phyloP scores from a whole-genome alignment of 1,284 basidiomycete genomes.

The Cystobasidium slooffiae region DNA sequence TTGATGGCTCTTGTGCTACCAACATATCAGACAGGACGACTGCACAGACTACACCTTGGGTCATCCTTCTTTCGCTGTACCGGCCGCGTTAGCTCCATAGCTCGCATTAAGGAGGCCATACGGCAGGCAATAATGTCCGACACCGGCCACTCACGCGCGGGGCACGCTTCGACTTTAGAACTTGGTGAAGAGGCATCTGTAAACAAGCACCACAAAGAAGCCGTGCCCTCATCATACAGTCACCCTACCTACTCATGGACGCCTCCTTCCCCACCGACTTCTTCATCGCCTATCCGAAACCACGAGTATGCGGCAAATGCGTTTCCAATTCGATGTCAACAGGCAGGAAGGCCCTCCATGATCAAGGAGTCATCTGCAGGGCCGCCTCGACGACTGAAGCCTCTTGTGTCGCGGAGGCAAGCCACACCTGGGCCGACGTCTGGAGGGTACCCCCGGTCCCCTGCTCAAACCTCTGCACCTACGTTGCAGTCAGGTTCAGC shows the following conservation, averaged over 20 bases:
- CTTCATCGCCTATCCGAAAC: neutral
- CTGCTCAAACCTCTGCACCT: neutral
- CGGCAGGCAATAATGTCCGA: too few relatives aligned
- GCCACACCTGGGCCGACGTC: neutral
- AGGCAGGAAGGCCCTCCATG: too few relatives aligned
- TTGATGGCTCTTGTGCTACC: too few relatives aligned
- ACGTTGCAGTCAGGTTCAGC: neutral
- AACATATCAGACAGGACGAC: too few relatives aligned
- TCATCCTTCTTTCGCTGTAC: too few relatives aligned
- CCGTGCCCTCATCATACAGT: neutral
- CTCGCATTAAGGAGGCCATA: too few relatives aligned
- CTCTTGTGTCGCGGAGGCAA: neutral
- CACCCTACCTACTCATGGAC: neutral
- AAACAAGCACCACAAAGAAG: too few relatives aligned
- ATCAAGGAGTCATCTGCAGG: neutral
- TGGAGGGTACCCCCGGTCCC: neutral
- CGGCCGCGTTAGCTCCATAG: too few relatives aligned
- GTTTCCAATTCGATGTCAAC: neutral
- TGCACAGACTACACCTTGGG: too few relatives aligned
- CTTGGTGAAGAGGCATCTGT: too few relatives aligned
- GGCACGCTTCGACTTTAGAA: too few relatives aligned
- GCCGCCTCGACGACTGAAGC: neutral
- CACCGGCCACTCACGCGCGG: too few relatives aligned
- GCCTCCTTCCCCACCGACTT: neutral
- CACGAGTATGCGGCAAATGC: neutral